Evolutionary conservation across 139 green algal species (phyloP), one percentile per base, ranked within the genome.

Genomic region (Haematococcus lacustris): DNA sequence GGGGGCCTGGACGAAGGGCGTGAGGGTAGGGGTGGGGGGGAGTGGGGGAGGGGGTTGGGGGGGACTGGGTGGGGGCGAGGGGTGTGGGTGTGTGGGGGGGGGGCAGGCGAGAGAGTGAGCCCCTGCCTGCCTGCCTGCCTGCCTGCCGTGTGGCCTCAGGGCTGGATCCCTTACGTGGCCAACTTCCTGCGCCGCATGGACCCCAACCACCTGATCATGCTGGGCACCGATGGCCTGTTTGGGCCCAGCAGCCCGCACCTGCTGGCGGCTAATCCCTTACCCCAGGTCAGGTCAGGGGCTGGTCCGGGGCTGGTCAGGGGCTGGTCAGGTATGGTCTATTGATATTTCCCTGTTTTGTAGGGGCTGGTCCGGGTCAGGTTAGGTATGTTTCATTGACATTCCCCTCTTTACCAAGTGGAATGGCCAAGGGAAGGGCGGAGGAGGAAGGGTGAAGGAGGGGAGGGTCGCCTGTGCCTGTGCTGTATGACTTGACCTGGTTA

Each of bases 121-220:
- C n/a, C n/a, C n/a, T n/a, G n/a, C n/a, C n/a, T n/a, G n/a, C n/a
- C n/a, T n/a, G n/a, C n/a, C n/a, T n/a, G n/a, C n/a, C n/a, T n/a
- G n/a, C n/a, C n/a, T n/a, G n/a, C n/a, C n/a, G n/a, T n/a, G n/a
- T 57, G 3, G 40, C n/a, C 39, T 21, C 68, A 83, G 77, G 64
- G 32, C 0, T 83, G 78, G 78, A 53, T 83, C 33, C 73, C 78
- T 4, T 83, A 79, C 62, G 68, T 76, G 70, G 73, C 78, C 3
- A 70, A 64, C 35, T 76, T 75, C 39, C 64, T 83, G 41, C 73
- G 78, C 26, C 25, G 40, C 28, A 68, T 80, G 28, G 88, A 94
- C 71, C 73, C 75, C 28, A 86, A 90, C 60, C 90, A 95, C 79
- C 71, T 92, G n/a, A 50, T 95, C 35, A 90, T 84, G 2, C 65